phyloP scores from a whole-genome alignment of 228 moss, liverwort and hornwort species.

The Sphagnum fallax region DNA sequence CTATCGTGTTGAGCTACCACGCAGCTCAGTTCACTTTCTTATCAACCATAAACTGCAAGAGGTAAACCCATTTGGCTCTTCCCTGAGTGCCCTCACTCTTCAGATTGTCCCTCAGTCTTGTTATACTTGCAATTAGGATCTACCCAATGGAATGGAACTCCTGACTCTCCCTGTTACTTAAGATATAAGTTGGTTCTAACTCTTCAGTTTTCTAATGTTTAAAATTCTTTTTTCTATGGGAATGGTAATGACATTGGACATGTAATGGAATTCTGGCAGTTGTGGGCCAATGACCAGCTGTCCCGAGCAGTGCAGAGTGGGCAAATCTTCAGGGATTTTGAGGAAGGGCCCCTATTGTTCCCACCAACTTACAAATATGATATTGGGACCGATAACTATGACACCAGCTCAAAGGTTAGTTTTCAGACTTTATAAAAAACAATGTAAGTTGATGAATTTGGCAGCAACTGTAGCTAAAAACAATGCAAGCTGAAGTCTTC shows the following conservation, averaged over 20 bases:
- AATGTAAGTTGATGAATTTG: background rate
- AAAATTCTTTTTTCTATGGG: too few species aligned
- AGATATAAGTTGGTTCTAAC: too few species aligned
- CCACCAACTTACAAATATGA: conserved; percentile 87
- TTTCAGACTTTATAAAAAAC: background rate
- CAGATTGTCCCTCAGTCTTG: background rate
- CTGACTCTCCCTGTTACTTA: too few species aligned
- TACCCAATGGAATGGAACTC: too few species aligned
- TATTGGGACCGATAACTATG: conserved; percentile 80
- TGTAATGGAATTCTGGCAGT: conserved; percentile 20
- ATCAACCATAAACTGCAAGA: conserved; percentile 67
- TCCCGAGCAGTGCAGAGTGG: conserved; percentile 39
- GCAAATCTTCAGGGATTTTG: conserved; percentile 71
- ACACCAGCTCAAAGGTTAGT: conserved; percentile 75
- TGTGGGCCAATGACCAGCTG: conserved; percentile 78
- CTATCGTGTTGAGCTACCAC: conserved; percentile 69
- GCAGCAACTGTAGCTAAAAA: background rate
- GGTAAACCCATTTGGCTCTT: conserved; percentile 20
- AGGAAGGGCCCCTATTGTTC: conserved; percentile 67
- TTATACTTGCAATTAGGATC: too few species aligned
- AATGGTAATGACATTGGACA: background rate
- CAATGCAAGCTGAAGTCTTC: too few species aligned
- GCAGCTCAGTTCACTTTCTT: conserved; percentile 45
- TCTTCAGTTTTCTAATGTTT: too few species aligned
- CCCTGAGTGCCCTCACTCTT: background rate